A percentile compares a stretch with the other conserved stretches of the same genome.
Evolutionary conservation across 495 filamentous ascomycete genomes (phyloP).

Genomic region (Aspergillus egyptiacus): DNA sequence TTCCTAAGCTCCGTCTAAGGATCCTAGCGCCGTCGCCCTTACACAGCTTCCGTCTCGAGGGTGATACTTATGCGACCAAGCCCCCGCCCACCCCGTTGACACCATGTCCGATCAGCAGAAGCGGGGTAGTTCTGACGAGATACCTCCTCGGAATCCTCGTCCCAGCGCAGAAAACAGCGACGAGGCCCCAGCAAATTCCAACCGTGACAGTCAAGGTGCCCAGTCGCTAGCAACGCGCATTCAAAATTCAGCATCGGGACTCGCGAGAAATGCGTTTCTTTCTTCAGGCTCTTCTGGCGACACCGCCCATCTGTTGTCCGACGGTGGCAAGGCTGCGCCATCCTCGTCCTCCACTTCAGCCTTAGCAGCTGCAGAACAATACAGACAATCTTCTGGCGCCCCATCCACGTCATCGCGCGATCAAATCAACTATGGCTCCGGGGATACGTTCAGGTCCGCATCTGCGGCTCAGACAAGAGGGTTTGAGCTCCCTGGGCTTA

Average conservation of each 20-base stretch:
- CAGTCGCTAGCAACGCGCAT: constrained; percentile 32
- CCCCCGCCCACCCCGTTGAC: neutral
- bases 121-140: constrained; percentile 20
- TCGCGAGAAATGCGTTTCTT: constrained; percentile 32
- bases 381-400: constrained; percentile 7
- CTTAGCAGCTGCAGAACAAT: constrained; percentile 15
- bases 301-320: constrained; percentile 25
- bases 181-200: constrained; percentile 3
- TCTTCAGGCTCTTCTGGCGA: constrained; percentile 16
- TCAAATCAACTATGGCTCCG: neutral
- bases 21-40: neutral
- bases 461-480: constrained; percentile 14
- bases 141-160: constrained; percentile 9
- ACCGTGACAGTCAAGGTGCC: constrained; percentile 3
- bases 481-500: constrained; percentile 23
- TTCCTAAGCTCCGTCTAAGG: constrained; percentile 6
- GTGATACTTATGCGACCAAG: neutral
- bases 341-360: constrained; percentile 19
- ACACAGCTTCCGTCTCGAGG: neutral
- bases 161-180: constrained; percentile 5
- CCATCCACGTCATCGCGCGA: constrained; percentile 9
- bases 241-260: constrained; percentile 33
- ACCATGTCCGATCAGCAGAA: constrained; percentile 19
- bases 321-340: constrained; percentile 21
- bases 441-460: constrained; percentile 22